Conservation (phyloP, 805 yeast genomes). For the Starmerella tilneyi region DNA sequence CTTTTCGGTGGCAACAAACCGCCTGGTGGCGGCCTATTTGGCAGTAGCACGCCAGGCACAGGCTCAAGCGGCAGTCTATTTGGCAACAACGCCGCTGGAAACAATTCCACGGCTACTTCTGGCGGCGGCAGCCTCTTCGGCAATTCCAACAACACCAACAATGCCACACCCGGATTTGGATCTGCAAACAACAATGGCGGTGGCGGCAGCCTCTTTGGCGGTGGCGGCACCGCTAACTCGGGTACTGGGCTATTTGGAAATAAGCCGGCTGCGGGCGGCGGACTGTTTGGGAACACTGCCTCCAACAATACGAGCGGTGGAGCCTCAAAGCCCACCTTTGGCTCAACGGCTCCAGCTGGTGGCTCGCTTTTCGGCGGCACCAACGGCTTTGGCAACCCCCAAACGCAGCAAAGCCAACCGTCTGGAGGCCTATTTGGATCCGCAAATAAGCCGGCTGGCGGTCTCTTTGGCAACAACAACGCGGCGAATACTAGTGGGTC, state of each 20-base stretch:
- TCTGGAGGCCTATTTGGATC: conserved; percentile 29
- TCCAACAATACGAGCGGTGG: conserved; percentile 10
- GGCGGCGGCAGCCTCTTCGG: conserved; percentile 38
- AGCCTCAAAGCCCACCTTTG: conserved; percentile 9
- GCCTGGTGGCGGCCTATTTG: conserved; percentile 17
- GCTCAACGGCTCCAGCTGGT: conserved; percentile 15
- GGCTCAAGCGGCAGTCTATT: conserved; percentile 28
- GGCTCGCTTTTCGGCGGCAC: conserved; percentile 36
- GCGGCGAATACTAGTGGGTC: neutral
- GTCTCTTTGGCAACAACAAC: conserved; percentile 26
- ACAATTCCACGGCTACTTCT: conserved; percentile 14
- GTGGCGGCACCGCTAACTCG: conserved; percentile 16
- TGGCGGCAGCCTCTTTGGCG: conserved; percentile 2
- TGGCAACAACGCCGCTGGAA: conserved; percentile 27
- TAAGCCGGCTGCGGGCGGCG: conserved; percentile 26
- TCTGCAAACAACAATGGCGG: too few relatives aligned
- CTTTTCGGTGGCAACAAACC: conserved; percentile 27
- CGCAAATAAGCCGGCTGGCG: conserved; percentile 24
- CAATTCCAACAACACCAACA: conserved; percentile 16
- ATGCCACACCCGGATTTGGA: too few relatives aligned
- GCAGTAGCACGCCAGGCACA: conserved; percentile 8
- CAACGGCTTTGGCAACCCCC: conserved; percentile 15
- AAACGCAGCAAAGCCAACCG: conserved; percentile 20
- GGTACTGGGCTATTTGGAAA: conserved; percentile 30
- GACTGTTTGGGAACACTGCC: conserved; percentile 28